Evolutionary conservation across 768 basidiomycete species (phyloP).

Genomic region (Rhodotorula diobovata): DNA sequence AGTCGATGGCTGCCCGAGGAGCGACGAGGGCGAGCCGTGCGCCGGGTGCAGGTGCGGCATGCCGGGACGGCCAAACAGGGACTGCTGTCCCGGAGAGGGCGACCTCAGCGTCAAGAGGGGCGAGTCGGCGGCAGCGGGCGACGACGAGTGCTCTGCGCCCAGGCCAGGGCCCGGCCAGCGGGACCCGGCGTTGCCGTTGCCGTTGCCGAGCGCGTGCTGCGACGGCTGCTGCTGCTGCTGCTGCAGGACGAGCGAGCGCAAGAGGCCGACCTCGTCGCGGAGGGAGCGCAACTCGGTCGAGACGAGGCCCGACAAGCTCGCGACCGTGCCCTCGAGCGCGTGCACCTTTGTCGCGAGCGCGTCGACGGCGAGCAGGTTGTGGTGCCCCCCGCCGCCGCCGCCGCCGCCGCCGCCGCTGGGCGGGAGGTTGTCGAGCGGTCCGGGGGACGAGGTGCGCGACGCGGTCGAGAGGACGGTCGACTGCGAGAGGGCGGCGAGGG

Average conservation of each 20-base stretch:
- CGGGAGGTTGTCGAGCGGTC: constrained; percentile 12
- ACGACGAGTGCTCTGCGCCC: no score
- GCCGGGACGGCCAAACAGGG: background rate
- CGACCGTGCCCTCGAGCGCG: constrained; percentile 28
- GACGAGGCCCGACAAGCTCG: constrained; percentile 23
- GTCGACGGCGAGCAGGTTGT: background rate
- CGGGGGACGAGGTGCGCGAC: constrained; percentile 25
- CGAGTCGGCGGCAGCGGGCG: constrained; percentile 9
- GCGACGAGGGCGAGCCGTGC: constrained; percentile 1
- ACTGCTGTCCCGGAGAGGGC: constrained; percentile 13
- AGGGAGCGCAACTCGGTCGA: constrained; percentile 18
- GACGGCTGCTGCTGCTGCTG: constrained; percentile 10
- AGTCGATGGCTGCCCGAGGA: constrained; percentile 46
- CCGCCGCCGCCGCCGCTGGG: background rate
- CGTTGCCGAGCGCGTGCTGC: no score
- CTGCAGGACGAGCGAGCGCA: constrained; percentile 26
- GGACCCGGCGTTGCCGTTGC: no score
- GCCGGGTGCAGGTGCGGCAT: constrained; percentile 6
- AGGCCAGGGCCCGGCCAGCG: no score
- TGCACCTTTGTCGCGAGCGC: constrained; percentile 50
- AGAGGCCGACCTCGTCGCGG: constrained; percentile 58
- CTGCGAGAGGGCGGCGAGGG: background rate
- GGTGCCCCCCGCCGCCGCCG: background rate
- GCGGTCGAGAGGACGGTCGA: background rate
- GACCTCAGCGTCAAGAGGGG: constrained; percentile 37